Evolutionary conservation across 1,284 basidiomycete species (phyloP).

Genomic region (Exobasidium rhododendri): DNA sequence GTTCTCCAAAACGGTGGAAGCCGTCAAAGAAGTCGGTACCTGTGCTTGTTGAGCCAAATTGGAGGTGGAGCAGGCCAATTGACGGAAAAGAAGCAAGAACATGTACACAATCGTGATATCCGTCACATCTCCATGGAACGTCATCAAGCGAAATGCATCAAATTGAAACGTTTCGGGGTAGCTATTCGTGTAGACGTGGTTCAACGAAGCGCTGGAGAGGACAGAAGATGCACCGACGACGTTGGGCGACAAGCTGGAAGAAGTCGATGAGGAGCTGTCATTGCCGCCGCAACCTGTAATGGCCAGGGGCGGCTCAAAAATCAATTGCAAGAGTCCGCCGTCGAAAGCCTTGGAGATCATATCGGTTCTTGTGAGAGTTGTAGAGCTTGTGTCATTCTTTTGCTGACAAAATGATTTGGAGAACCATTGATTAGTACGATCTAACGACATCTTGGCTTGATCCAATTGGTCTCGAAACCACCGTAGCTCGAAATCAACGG

Average conservation of each 20-base stretch:
- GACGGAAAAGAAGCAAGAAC: constrained; percentile 74
- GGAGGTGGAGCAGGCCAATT: constrained; percentile 61
- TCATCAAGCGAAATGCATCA: constrained; percentile 70
- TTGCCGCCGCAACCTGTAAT: constrained; percentile 39
- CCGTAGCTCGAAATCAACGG: constrained; percentile 74
- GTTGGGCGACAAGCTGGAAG: constrained; percentile 57
- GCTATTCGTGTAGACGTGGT: constrained; percentile 31
- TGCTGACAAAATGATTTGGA: constrained; percentile 56
- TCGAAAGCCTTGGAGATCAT: constrained; percentile 60
- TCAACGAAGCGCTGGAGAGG: constrained; percentile 29
- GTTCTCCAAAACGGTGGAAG: constrained; percentile 15
- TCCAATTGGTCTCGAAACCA: constrained; percentile 68
- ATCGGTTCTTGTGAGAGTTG: constrained; percentile 31
- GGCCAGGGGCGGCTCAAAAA: constrained; percentile 64
- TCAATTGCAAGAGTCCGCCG: constrained; percentile 68
- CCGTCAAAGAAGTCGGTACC: neutral
- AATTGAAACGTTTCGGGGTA: constrained; percentile 72
- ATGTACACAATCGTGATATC: constrained; percentile 75
- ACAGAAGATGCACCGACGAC: constrained; percentile 57
- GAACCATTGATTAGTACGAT: constrained; percentile 67
- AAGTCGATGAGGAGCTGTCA: constrained; percentile 40
- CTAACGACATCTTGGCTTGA: constrained; percentile 59
- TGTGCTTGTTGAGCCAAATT: constrained; percentile 57
- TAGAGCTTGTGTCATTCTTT: constrained; percentile 37
- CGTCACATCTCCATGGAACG: constrained; percentile 69